A percentile compares a stretch with the other conserved stretches of the same genome.
Evolutionary conservation across 805 yeast genomes (phyloP).

Genomic region (Kazachstania taianensis): DNA sequence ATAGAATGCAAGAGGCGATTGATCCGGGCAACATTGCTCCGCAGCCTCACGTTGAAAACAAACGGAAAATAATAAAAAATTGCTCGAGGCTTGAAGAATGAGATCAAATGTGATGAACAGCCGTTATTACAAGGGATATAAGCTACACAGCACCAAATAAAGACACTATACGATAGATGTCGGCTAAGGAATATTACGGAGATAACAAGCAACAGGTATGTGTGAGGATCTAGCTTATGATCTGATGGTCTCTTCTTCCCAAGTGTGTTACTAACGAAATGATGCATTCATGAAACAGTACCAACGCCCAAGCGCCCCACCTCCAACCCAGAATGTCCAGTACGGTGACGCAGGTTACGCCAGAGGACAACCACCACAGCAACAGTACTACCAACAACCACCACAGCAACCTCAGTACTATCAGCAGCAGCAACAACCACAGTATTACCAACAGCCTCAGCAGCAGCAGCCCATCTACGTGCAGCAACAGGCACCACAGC

Average conservation of each 20-base stretch:
- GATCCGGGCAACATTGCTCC: no score
- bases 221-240: neutral
- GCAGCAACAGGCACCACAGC: conserved; percentile 34
- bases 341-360: no score
- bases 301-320: conserved; percentile 24
- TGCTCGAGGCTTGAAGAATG: no score
- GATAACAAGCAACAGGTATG: conserved; percentile 10
- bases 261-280: conserved; percentile 2
- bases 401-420: conserved; percentile 36
- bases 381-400: conserved; percentile 17
- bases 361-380: conserved; percentile 9
- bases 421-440: conserved; percentile 36
- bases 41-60: no score
- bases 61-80: no score
- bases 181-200: conserved; percentile 21
- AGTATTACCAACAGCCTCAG: conserved; percentile 6
- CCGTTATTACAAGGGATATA: no score
- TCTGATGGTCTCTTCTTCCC: neutral
- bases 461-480: conserved; percentile 39
- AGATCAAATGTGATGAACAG: no score
- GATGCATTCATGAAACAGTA: conserved; percentile 6
- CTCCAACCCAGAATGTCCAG: conserved; percentile 14
- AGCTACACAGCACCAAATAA: no score
- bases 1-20: no score
- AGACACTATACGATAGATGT: conserved; percentile 17